phyloP scores from a whole-genome alignment of 2,329 filamentous ascomycete species.

The Geoglossum cookeanum region DNA sequence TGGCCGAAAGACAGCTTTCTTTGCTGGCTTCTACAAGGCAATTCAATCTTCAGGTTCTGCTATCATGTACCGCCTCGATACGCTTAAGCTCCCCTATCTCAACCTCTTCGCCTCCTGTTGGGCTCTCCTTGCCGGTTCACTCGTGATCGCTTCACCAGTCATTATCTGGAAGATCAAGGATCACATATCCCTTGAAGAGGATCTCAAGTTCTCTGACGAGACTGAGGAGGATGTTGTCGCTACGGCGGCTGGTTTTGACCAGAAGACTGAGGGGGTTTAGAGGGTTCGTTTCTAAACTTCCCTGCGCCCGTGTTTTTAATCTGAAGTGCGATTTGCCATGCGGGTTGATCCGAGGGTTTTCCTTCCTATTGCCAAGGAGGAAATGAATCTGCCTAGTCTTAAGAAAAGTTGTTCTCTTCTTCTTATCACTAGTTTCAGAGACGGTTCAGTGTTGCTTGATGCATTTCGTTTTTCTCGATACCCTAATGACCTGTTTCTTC shows the following conservation, averaged over 20 bases:
- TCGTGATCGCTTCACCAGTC: conserved; percentile 60
- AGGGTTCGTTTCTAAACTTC: neutral
- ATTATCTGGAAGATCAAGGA: conserved; percentile 66
- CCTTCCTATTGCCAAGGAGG: neutral
- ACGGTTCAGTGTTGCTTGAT: neutral
- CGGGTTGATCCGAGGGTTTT: neutral
- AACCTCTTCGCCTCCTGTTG: conserved; percentile 57
- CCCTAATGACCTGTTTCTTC: too few relatives aligned
- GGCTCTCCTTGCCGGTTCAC: conserved; percentile 53
- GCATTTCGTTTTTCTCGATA: neutral
- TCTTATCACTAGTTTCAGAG: neutral
- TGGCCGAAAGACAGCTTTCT: conserved; percentile 76
- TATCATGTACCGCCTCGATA: conserved; percentile 54
- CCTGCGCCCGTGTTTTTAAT: neutral
- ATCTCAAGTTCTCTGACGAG: conserved; percentile 72
- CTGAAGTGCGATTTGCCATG: neutral
- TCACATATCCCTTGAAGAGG: conserved; percentile 60
- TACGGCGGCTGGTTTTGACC: neutral
- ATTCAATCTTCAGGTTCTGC: conserved; percentile 77
- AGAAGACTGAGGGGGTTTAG: neutral
- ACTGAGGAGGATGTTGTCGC: conserved; percentile 47
- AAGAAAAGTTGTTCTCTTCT: neutral
- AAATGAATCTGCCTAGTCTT: neutral
- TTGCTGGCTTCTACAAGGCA: conserved; percentile 77
- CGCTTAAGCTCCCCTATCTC: conserved; percentile 41